Evolutionary conservation across 495 filamentous ascomycete species (phyloP).

Genomic region (Hypoxylon fragiforme): DNA sequence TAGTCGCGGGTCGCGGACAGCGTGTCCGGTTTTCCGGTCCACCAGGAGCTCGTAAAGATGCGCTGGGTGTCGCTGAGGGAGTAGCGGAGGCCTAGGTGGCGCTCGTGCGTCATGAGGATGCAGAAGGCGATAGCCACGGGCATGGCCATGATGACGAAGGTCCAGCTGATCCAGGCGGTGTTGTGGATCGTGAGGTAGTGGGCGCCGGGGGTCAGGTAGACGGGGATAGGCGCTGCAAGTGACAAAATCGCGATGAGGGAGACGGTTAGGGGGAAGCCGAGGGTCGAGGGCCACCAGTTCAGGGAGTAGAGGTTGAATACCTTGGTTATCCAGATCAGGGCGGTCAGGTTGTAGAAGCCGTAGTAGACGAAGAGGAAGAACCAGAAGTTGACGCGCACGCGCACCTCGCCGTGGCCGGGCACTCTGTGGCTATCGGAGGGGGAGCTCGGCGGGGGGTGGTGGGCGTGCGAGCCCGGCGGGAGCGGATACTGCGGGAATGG

Average conservation of each 20-base stretch:
- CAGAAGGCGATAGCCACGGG: conserved; percentile 62
- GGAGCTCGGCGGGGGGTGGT: conserved; percentile 19
- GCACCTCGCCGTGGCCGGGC: conserved; percentile 62
- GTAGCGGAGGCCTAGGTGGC: conserved; percentile 57
- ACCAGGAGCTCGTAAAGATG: conserved; percentile 64
- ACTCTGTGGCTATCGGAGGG: conserved; percentile 40
- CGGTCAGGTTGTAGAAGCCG: conserved; percentile 64
- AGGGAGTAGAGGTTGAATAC: conserved; percentile 69
- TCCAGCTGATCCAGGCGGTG: conserved; percentile 65
- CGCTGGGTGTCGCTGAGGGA: conserved; percentile 64
- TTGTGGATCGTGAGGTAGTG: conserved; percentile 58
- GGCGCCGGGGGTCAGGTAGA: conserved; percentile 56
- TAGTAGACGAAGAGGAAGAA: conserved; percentile 69
- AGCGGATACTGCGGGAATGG: conserved; percentile 64
- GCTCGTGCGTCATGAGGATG: conserved; percentile 61
- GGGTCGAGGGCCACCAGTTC: conserved; percentile 64
- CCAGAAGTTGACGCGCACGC: conserved; percentile 67
- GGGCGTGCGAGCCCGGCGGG: conserved; percentile 20
- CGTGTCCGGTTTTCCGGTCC: conserved; percentile 55
- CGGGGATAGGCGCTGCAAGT: conserved; percentile 56
- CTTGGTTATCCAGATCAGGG: conserved; percentile 68
- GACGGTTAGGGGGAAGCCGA: conserved; percentile 62
- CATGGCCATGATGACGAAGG: conserved; percentile 65
- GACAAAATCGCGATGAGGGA: conserved; percentile 58
- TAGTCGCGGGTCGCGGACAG: conserved; percentile 32